Percentiles rank a stretch among this genome's conserved stretches.
Conservation (phyloP, 1,139 yeast species). For the Taphrina communis region DNA sequence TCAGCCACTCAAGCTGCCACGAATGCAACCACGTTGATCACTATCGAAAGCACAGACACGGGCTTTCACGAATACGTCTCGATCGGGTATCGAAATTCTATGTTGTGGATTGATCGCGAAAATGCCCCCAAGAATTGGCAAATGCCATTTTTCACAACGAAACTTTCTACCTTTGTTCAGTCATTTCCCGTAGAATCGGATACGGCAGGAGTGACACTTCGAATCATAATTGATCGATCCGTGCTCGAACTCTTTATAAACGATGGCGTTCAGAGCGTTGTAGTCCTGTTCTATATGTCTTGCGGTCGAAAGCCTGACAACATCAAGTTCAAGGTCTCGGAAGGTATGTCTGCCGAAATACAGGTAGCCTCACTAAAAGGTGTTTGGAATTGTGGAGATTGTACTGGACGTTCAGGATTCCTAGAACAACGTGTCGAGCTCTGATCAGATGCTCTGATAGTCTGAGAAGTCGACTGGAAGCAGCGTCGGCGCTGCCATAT, state of each 20-base stretch:
- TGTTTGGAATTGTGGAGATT: conserved; percentile 23
- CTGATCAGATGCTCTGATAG: not conserved
- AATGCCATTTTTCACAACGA: conserved; percentile 24
- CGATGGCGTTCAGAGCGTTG: conserved; percentile 33
- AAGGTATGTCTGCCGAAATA: conserved; percentile 23
- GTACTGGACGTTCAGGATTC: not conserved
- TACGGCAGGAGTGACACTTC: conserved; percentile 7
- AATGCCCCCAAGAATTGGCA: conserved; percentile 28
- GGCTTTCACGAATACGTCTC: conserved; percentile 15
- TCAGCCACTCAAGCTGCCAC: not conserved
- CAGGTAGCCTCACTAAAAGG: conserved; percentile 17
- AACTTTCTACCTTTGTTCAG: conserved; percentile 19
- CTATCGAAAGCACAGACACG: conserved; percentile 17
- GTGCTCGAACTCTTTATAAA: conserved; percentile 37
- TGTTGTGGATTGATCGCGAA: conserved; percentile 35
- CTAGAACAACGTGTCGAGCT: not conserved
- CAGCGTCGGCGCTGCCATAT: too few species aligned
- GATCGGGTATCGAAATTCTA: conserved; percentile 25
- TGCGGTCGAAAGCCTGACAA: conserved; percentile 18
- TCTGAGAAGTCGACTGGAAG: too few species aligned
- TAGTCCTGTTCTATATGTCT: conserved; percentile 31
- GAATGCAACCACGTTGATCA: conserved; percentile 15
- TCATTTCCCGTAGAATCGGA: conserved; percentile 19
- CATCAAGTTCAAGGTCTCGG: conserved; percentile 12
- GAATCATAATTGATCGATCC: conserved; percentile 29